These are phyloP conservation scores for Ustilago cynodontis DNA, from an alignment of 1,284 basidiomycete species.

Conservation along the genomic window DNA sequence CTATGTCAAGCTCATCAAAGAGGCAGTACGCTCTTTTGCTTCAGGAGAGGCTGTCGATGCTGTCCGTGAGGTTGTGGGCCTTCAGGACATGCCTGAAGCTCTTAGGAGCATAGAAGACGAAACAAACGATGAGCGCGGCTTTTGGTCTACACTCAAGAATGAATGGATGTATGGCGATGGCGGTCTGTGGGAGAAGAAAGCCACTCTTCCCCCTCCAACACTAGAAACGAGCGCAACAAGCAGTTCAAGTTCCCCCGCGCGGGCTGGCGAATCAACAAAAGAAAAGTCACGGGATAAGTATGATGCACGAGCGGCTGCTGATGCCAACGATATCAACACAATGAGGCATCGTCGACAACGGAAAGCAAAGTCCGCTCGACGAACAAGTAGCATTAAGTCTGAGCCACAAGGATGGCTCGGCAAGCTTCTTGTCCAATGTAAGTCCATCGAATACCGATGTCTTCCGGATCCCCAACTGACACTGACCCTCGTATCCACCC, in stretches of 20 bases:
- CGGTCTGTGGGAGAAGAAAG: constrained; percentile 32
- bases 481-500: background rate
- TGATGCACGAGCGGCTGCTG: constrained; percentile 35
- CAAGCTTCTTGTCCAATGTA: constrained; percentile 44
- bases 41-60: constrained; percentile 45
- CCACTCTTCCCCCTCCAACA: background rate
- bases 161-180: constrained; percentile 57
- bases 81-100: constrained; percentile 9
- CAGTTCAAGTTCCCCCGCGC: background rate
- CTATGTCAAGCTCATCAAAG: constrained; percentile 48
- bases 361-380: constrained; percentile 8
- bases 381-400: background rate
- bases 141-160: constrained; percentile 43
- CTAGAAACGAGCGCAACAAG: background rate
- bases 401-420: constrained; percentile 30
- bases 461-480: background rate
- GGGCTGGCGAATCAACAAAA: background rate
- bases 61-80: constrained; percentile 32
- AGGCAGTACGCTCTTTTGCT: constrained; percentile 49
- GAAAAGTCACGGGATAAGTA: constrained; percentile 21
- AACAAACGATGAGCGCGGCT: constrained; percentile 15
- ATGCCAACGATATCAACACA: constrained; percentile 7
- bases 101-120: constrained; percentile 4
- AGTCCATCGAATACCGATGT: constrained; percentile 1
- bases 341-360: constrained; percentile 14